Base-by-base conservation (phyloP, 2,329 filamentous ascomycete species). In the Colletotrichum lupini region DNA sequence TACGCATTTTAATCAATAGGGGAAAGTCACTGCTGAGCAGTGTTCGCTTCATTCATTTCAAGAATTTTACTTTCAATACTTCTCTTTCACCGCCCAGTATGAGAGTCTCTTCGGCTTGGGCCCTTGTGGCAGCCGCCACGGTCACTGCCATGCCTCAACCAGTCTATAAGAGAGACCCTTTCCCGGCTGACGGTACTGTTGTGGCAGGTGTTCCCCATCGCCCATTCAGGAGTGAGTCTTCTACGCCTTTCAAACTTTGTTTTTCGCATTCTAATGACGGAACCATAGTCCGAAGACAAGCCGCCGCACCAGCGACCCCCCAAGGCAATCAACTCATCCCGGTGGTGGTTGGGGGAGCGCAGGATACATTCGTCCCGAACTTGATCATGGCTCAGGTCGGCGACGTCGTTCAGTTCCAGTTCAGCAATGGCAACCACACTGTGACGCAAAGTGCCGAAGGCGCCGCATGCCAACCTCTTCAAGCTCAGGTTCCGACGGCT, bases 381-480 rank as follows among this genome's bases (percentile, higher is more conserved):
- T 67, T 77, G 4, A 75, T 85, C 14, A 72, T 66, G 26, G 83
- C 82, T 1, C 75, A 78, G 0, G 77, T 80, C 0, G 83, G 83
- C 42, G 83, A 85, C n/a, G 77, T 82, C 11, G 78, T 86, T 1
- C 80, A 83, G 62, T 86, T 85, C 74, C 83, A 85, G 65, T 86
- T 86, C 77, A 83, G 82, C 69, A 81, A 79, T 28, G 81, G 82
- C 5, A 86, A 85, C 64, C 84, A 86, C 66, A 85, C 84, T 0
- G 81, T 85, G 14, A 87, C 85, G 0, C 83, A 87, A 74, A 82
- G 81, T 14, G 70, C 78, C 5, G 78, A 81, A 53, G 75, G 80
- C 2, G 67, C 78, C 0, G 80, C 84, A 0, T 87, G 85, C 73
- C 78, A 79, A 14, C 83, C 84, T 1, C 76, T 86, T 4, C 82